A percentile compares a stretch with the other conserved stretches of the same genome.
Conservation (phyloP, 495 filamentous ascomycete species). For the Articulospora tetracladia region DNA sequence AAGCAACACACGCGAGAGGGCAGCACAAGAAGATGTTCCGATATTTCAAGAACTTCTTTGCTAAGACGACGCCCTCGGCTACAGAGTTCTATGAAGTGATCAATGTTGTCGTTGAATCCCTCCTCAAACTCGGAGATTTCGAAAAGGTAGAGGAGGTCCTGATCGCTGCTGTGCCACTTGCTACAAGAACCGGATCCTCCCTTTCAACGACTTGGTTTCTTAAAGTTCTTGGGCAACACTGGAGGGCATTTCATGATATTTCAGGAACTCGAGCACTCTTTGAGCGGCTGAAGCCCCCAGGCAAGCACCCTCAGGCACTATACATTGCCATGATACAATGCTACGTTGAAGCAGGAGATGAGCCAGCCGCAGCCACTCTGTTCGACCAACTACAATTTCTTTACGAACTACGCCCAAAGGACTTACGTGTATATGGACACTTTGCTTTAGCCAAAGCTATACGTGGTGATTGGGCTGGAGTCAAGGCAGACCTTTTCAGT, state of each 20-base stretch:
- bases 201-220: conserved; percentile 16
- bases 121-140: conserved; percentile 1
- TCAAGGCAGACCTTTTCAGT: conserved; percentile 30
- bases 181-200: conserved; percentile 4
- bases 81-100: conserved; percentile 5
- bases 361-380: conserved; percentile 10
- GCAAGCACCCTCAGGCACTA: conserved; percentile 13
- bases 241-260: conserved; percentile 19
- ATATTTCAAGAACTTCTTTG: conserved; percentile 30
- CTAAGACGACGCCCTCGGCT: conserved; percentile 23
- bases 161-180: conserved; percentile 8
- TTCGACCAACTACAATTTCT: conserved; percentile 2
- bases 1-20: conserved; percentile 24
- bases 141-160: conserved; percentile 16
- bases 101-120: conserved; percentile 13
- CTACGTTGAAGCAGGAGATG: conserved; percentile 24
- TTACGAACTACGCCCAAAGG: background rate
- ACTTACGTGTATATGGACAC: conserved; percentile 25
- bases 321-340: conserved; percentile 25
- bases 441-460: conserved; percentile 37
- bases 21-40: conserved; percentile 29
- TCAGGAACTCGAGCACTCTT: conserved; percentile 15
- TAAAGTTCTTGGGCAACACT: conserved; percentile 19
- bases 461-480: conserved; percentile 41
- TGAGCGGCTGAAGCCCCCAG: conserved; percentile 11